Percentiles rank a stretch among this genome's conserved stretches.
Evolutionary conservation across 139 green algal genomes (phyloP).

Genomic region (Picochlorum sp.): DNA sequence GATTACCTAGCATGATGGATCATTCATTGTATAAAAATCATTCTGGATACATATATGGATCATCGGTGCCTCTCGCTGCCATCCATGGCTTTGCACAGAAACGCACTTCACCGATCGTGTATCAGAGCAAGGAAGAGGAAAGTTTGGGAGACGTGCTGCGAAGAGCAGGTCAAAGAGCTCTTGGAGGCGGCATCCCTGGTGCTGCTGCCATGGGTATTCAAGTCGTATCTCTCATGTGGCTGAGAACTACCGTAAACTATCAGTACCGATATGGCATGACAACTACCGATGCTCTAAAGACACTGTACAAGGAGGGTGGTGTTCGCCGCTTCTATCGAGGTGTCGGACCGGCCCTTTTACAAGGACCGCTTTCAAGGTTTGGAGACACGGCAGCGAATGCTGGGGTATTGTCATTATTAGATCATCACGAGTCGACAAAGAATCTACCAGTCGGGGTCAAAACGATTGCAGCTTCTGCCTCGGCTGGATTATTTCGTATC

Average conservation of each 20-base stretch:
- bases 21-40: neutral
- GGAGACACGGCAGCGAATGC: conserved; percentile 91
- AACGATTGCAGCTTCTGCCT: conserved; percentile 57
- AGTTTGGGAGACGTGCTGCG: conserved; percentile 42
- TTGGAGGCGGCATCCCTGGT: conserved; percentile 74
- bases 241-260: conserved; percentile 86
- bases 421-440: conserved; percentile 46
- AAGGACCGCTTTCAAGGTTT: conserved; percentile 81
- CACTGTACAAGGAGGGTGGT: conserved; percentile 76
- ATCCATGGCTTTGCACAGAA: neutral
- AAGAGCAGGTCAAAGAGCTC: conserved; percentile 50
- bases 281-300: conserved; percentile 48
- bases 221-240: conserved; percentile 76
- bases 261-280: conserved; percentile 57
- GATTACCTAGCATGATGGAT: no score
- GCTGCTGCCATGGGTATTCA: conserved; percentile 69
- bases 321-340: conserved; percentile 86
- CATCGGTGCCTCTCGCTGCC: neutral
- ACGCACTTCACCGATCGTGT: conserved; percentile 3
- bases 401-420: conserved; percentile 65
- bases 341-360: conserved; percentile 65
- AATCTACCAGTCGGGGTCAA: conserved; percentile 60
- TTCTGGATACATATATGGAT: no score
- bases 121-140: conserved; percentile 21
- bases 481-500: conserved; percentile 71